Evolutionary conservation across 108 stramenopile genomes (phyloP).

Genomic region (Stephanodiscus minutulus): DNA sequence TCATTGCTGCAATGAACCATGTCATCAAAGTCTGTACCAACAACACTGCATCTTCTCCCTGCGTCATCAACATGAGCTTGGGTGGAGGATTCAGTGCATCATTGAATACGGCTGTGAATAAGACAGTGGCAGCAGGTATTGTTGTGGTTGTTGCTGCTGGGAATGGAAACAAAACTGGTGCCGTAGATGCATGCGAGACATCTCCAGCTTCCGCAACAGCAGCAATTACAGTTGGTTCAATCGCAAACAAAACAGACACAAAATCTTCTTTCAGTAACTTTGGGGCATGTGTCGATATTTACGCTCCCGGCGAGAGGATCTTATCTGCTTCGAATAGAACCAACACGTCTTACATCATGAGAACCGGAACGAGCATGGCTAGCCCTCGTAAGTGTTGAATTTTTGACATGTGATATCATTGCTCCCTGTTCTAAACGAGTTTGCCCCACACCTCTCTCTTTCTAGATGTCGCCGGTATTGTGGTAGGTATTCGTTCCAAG

Average conservation of each 20-base stretch:
- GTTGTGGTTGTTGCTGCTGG: constrained; percentile 2
- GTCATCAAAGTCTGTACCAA: not conserved
- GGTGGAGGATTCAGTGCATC: not conserved
- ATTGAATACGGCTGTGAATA: not conserved
- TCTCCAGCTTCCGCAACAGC: not conserved
- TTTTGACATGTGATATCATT: too few relatives aligned
- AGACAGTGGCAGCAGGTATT: not conserved
- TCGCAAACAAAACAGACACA: not conserved
- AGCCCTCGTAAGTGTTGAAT: not conserved
- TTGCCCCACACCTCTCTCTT: too few relatives aligned
- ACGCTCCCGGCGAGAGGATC: not conserved
- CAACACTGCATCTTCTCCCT: not conserved
- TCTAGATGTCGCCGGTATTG: too few relatives aligned
- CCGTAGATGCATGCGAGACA: too few relatives aligned
- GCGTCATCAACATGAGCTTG: constrained; percentile 8
- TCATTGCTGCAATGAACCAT: not conserved
- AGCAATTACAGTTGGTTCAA: not conserved
- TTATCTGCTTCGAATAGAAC: not conserved
- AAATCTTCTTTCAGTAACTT: not conserved
- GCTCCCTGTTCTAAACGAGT: too few relatives aligned
- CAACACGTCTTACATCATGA: not conserved
- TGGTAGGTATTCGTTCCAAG: too few relatives aligned
- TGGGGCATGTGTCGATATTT: not conserved
- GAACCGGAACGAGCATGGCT: not conserved
- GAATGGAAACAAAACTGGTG: not conserved